Base-by-base conservation (phyloP, 140 eudicot genomes). In the Senecio squalidus region DNA sequence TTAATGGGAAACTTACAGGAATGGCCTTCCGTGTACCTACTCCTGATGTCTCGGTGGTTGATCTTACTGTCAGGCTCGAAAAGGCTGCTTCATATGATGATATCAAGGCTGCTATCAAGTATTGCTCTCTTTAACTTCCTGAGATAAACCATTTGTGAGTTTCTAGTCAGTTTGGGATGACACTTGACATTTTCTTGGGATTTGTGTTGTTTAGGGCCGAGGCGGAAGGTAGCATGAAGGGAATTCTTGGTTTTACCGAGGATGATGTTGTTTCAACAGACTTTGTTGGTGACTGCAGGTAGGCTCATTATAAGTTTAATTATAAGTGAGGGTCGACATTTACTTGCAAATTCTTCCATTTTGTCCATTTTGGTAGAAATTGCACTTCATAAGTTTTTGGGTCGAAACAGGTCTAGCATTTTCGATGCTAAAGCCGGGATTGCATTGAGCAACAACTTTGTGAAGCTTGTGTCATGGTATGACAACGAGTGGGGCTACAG, bases 401-500 rank as follows among this genome's bases (percentile, higher is more conserved):
- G 25, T 17, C 11, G 60, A 47, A 26, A 20, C 78, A 84, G 94
- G 82, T 85, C 95, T 8, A 85, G 95, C 80, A 78, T 85, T 62
- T 85, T 78, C 40, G 81, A 81, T 26, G 94, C 94, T 29, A 78
- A 85, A 77, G 94, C 90, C 50, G 90, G 90, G 16, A 85, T 85
- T 73, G 88, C 94, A 6, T 77, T 85, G 46, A 81, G 62, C 55
- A 68, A 71, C 36, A 85, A 81, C 73, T 85, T 85, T 46, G 89
- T 85, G 51, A 85, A 85, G 80, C 77, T 81, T 66, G 94, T 85
- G 28, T 78, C 94, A 26, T 81, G 94, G 94, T 85, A 85, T 26
- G 94, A 84, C 68, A 84, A 84, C 11, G 94, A 85, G 60, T 85
- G 94, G 89, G 94, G 94, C 45, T 85, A 79, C 82, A 85, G 84